These are phyloP conservation scores for Salix koriyanagi DNA, from an alignment of 345 rosid species.

Conservation along the genomic window DNA sequence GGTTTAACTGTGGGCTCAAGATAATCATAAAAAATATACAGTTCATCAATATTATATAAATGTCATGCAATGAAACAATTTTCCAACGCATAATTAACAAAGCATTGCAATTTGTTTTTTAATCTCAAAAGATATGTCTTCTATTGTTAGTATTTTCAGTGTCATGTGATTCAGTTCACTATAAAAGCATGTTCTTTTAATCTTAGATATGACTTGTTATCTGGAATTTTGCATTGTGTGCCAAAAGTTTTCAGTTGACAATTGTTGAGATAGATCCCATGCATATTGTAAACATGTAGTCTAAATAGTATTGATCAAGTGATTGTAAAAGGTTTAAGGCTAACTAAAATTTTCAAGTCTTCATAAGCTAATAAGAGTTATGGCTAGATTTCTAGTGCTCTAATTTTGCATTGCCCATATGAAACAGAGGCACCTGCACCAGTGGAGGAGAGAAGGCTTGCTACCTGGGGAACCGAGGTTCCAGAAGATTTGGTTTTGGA, in stretches of 20 bases:
- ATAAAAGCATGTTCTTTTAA: not conserved
- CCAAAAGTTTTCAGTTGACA: too few relatives aligned
- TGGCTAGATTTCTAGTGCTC: not conserved
- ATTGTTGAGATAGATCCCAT: too few relatives aligned
- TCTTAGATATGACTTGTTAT: not conserved
- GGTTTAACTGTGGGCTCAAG: not conserved
- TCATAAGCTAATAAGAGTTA: not conserved
- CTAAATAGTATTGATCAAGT: too few relatives aligned
- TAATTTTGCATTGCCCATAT: not conserved
- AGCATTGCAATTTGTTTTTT: too few relatives aligned
- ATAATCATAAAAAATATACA: too few relatives aligned
- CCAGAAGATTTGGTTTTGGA: conserved; percentile 64
- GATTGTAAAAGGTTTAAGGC: too few relatives aligned
- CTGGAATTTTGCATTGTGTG: not conserved
- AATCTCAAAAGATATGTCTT: not conserved
- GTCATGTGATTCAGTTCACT: not conserved
- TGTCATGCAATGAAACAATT: not conserved
- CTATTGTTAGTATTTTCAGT: not conserved
- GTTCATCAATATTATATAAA: not conserved
- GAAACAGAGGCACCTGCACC: conserved; percentile 35
- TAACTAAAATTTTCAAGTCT: too few relatives aligned
- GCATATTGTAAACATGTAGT: too few relatives aligned
- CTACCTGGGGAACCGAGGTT: conserved; percentile 76
- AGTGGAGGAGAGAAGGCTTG: conserved; percentile 59
- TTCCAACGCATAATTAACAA: too few relatives aligned